phyloP scores from a whole-genome alignment of 352 stramenopile genomes.

The Globisporangium emineosum region DNA sequence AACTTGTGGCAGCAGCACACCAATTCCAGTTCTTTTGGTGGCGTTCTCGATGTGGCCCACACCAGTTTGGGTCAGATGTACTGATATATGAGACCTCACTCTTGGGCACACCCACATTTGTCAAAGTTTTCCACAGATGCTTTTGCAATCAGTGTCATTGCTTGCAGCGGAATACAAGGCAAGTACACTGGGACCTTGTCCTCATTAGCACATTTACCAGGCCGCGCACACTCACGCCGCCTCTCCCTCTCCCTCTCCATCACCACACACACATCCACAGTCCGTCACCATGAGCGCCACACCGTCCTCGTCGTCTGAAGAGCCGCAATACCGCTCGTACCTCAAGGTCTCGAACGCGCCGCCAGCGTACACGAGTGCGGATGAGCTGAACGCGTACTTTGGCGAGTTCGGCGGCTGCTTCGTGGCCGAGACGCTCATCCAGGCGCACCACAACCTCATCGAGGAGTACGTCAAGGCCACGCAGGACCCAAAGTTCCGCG shows the following conservation, averaged over 20 bases:
- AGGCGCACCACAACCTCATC: conserved; percentile 94
- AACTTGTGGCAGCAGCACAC: neutral
- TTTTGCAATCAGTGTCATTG: neutral
- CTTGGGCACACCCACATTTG: neutral
- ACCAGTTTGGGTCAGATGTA: conserved; percentile 6
- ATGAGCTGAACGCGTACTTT: conserved; percentile 85
- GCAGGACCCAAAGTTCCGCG: conserved; percentile 92
- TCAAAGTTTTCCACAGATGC: neutral
- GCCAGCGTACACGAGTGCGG: conserved; percentile 53
- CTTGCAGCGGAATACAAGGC: no score
- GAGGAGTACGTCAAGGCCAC: conserved; percentile 93
- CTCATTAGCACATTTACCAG: neutral
- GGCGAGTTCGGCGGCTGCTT: conserved; percentile 96
- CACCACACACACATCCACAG: neutral
- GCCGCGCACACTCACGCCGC: neutral
- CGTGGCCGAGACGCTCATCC: conserved; percentile 97
- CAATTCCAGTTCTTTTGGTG: neutral
- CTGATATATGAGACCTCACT: conserved; percentile 8
- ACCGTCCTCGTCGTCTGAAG: neutral
- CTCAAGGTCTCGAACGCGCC: conserved; percentile 75
- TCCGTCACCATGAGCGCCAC: conserved; percentile 19
- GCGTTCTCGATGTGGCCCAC: neutral
- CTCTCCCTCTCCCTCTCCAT: neutral
- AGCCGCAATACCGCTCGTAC: conserved; percentile 32
- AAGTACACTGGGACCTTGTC: neutral